These are phyloP conservation scores for Penicillium sp. DNA, from an alignment of 2,329 filamentous ascomycete genomes.

Conservation along the genomic window DNA sequence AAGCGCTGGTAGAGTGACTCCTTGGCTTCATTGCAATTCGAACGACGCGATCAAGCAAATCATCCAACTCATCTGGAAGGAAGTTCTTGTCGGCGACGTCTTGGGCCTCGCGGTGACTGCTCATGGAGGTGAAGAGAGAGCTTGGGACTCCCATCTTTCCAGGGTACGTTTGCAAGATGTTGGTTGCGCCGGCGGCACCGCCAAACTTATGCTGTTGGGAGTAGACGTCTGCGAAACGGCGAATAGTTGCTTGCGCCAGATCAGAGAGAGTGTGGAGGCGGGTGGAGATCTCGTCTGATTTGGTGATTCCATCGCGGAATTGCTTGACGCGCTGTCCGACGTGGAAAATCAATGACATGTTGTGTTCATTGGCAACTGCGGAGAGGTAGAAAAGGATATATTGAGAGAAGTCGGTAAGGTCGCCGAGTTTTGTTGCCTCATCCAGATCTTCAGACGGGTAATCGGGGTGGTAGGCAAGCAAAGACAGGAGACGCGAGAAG, in stretches of 20 bases:
- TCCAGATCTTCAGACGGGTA: slow-evolving; percentile 52
- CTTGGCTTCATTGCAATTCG: slow-evolving; percentile 64
- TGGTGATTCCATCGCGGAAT: slow-evolving; percentile 73
- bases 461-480: slow-evolving; percentile 92
- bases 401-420: slow-evolving; percentile 74
- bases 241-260: slow-evolving; percentile 75
- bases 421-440: slow-evolving; percentile 50
- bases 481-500: slow-evolving; percentile 77
- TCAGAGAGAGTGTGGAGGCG: slow-evolving; percentile 81
- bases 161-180: slow-evolving; percentile 74
- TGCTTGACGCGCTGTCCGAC: slow-evolving; percentile 92
- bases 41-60: slow-evolving; percentile 74
- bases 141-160: slow-evolving; percentile 77
- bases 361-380: slow-evolving; percentile 78
- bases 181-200: slow-evolving; percentile 38
- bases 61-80: slow-evolving; percentile 72
- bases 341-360: slow-evolving; percentile 84
- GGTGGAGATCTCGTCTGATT: slow-evolving; percentile 44
- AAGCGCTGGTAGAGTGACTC: slow-evolving; percentile 30
- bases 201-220: slow-evolving; percentile 62
- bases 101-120: slow-evolving; percentile 74
- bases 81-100: slow-evolving; percentile 84
- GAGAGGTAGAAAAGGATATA: slow-evolving; percentile 90
- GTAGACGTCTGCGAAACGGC: slow-evolving; percentile 80
- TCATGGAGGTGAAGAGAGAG: slow-evolving; percentile 72